Percentiles rank a stretch among this genome's conserved stretches.
Evolutionary conservation across 2,329 filamentous ascomycete genomes (phyloP).

Genomic region (Aspergillus tamarii): DNA sequence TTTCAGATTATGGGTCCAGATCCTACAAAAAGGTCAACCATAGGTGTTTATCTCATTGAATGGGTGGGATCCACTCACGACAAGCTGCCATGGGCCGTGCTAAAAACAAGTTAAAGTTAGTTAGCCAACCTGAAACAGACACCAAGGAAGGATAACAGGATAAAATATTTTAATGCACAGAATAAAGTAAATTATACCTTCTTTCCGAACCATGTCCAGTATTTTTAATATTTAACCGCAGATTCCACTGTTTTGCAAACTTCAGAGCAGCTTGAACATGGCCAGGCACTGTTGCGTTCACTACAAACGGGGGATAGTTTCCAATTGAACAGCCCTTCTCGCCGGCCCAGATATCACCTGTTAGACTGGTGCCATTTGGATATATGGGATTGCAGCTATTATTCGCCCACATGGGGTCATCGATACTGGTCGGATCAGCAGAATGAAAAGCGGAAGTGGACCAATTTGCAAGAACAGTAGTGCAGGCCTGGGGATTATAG

Average conservation of each 20-base stretch:
- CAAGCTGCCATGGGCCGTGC: neutral
- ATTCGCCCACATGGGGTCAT: constrained; percentile 21
- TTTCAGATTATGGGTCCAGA: constrained; percentile 50
- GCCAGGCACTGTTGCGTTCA: constrained; percentile 27
- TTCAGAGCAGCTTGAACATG: constrained; percentile 31
- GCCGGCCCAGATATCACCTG: constrained; percentile 6
- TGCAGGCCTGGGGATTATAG: no score
- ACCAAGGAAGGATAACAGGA: no score
- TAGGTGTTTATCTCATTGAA: no score
- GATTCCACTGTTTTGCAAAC: constrained; percentile 20
- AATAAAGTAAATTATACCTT: constrained; percentile 11
- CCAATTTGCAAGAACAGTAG: constrained; percentile 23
- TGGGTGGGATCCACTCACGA: constrained; percentile 13
- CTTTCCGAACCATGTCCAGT: constrained; percentile 54
- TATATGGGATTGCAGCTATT: constrained; percentile 30
- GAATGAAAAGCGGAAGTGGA: constrained; percentile 28
- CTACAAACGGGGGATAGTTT: constrained; percentile 26
- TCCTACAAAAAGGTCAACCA: constrained; percentile 29
- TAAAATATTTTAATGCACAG: no score
- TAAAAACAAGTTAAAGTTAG: neutral
- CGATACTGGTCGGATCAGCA: constrained; percentile 25
- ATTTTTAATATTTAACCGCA: constrained; percentile 53
- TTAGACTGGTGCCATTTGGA: constrained; percentile 19
- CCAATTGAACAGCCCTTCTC: constrained; percentile 20
- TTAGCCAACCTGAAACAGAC: neutral